A percentile compares a stretch with the other conserved stretches of the same genome.
phyloP scores from a whole-genome alignment of 768 basidiomycete genomes.

The Trametes punicea region DNA sequence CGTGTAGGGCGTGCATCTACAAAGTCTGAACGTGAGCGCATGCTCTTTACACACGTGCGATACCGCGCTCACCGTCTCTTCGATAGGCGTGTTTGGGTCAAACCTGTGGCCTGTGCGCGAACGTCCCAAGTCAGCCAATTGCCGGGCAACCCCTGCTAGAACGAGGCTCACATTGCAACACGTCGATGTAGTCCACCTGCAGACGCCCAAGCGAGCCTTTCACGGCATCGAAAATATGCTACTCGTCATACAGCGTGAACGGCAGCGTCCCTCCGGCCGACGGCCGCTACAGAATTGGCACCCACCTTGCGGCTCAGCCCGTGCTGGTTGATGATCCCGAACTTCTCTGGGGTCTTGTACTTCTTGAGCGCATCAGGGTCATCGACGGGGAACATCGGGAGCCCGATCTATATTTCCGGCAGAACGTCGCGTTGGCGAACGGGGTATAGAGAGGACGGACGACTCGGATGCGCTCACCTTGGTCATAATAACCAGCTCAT shows the following conservation, averaged over 20 bases:
- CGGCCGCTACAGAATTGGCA: too few species aligned
- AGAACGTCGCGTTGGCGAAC: not conserved
- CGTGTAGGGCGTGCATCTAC: slow-evolving; percentile 31
- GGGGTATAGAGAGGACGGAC: not conserved
- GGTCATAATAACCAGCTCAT: slow-evolving; percentile 46
- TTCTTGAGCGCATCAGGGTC: not conserved
- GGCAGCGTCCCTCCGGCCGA: too few species aligned
- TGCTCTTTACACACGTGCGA: too few species aligned
- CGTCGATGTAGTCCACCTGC: slow-evolving; percentile 49
- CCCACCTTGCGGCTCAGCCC: slow-evolving; percentile 40
- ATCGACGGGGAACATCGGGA: not conserved
- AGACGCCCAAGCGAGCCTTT: slow-evolving; percentile 41
- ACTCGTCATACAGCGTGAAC: not conserved
- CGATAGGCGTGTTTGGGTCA: slow-evolving; percentile 39
- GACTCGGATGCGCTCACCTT: slow-evolving; percentile 29
- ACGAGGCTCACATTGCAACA: slow-evolving; percentile 43
- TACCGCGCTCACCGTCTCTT: slow-evolving; percentile 29
- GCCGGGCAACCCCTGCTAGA: not conserved
- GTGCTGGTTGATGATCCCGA: slow-evolving; percentile 38
- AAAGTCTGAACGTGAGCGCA: not conserved
- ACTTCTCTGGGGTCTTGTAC: slow-evolving; percentile 14
- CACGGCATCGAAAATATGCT: slow-evolving; percentile 59
- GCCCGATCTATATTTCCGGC: not conserved
- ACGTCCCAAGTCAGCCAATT: too few species aligned
- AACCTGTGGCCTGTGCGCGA: slow-evolving; percentile 30